These are phyloP conservation scores for Coniochaeta ligniaria DNA, from an alignment of 2,329 filamentous ascomycete genomes.

Conservation along the genomic window DNA sequence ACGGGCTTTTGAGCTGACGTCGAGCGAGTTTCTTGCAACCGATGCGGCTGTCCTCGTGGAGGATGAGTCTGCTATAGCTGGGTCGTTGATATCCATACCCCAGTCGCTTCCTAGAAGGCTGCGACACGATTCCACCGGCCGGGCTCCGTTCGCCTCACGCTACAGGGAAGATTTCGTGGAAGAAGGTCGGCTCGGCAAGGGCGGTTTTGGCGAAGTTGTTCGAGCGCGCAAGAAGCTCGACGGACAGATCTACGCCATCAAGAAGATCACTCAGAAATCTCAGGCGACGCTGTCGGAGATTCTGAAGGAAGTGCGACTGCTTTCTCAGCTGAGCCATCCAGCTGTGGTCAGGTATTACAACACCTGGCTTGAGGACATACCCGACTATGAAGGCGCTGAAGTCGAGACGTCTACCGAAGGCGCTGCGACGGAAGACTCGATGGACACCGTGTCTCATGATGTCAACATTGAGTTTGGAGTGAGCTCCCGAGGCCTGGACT, in stretches of 20 bases:
- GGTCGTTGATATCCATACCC: slow-evolving; percentile 33
- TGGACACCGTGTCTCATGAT: slow-evolving; percentile 26
- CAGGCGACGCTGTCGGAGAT: slow-evolving; percentile 74
- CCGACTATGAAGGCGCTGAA: slow-evolving; percentile 46
- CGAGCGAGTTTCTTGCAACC: slow-evolving; percentile 59
- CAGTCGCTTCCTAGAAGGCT: slow-evolving; percentile 39
- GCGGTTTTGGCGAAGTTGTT: slow-evolving; percentile 93
- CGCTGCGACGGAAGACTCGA: slow-evolving; percentile 25
- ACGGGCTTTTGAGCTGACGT: slow-evolving; percentile 67
- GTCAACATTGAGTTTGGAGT: slow-evolving; percentile 53
- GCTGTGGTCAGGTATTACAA: slow-evolving; percentile 85
- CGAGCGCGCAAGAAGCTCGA: slow-evolving; percentile 93
- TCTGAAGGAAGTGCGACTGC: slow-evolving; percentile 74
- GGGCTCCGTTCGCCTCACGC: slow-evolving; percentile 54
- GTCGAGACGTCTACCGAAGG: slow-evolving; percentile 47
- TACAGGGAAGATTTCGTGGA: slow-evolving; percentile 89
- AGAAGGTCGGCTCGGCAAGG: slow-evolving; percentile 80
- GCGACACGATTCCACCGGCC: slow-evolving; percentile 56
- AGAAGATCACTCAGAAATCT: slow-evolving; percentile 85
- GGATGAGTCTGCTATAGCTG: slow-evolving; percentile 30
- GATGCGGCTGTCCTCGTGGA: slow-evolving; percentile 52
- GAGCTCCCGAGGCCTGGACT: slow-evolving; percentile 80
- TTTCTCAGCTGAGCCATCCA: slow-evolving; percentile 91
- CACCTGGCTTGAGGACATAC: slow-evolving; percentile 80
- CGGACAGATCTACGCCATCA: slow-evolving; percentile 89